Conservation (phyloP, 2,329 filamentous ascomycete species). For the Sporothrix variecibatus region DNA sequence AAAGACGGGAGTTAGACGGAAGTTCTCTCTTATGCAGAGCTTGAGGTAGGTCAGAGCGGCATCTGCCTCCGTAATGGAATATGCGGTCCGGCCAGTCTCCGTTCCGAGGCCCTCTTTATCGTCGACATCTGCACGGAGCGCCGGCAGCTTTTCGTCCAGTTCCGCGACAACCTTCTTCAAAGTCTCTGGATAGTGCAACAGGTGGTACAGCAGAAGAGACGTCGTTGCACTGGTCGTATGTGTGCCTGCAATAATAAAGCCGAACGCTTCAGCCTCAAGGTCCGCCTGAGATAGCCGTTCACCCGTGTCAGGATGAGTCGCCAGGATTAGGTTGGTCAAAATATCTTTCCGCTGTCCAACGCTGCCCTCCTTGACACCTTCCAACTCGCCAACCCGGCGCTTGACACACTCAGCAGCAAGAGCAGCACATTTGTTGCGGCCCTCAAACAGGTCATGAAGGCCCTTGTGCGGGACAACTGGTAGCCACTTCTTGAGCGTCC, state of each 20-base stretch:
- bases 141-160: background rate
- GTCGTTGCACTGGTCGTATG: conserved; percentile 39
- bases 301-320: conserved; percentile 41
- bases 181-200: conserved; percentile 36
- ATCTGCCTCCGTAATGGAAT: conserved; percentile 34
- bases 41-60: conserved; percentile 35
- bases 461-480: conserved; percentile 33
- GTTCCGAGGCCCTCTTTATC: background rate
- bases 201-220: conserved; percentile 38
- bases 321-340: conserved; percentile 41
- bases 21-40: conserved; percentile 39
- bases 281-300: conserved; percentile 36
- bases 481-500: conserved; percentile 19
- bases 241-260: conserved; percentile 41
- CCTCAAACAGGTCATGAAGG: conserved; percentile 33
- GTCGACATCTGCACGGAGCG: background rate
- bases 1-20: conserved; percentile 40
- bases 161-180: conserved; percentile 28
- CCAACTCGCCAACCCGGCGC: conserved; percentile 26
- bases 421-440: conserved; percentile 31
- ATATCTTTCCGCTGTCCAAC: conserved; percentile 37
- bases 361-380: background rate
- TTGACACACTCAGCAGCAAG: conserved; percentile 32
- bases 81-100: conserved; percentile 27
- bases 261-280: conserved; percentile 42